Base-by-base conservation (phyloP, 345 rosid genomes). In the Clausena lansium region DNA sequence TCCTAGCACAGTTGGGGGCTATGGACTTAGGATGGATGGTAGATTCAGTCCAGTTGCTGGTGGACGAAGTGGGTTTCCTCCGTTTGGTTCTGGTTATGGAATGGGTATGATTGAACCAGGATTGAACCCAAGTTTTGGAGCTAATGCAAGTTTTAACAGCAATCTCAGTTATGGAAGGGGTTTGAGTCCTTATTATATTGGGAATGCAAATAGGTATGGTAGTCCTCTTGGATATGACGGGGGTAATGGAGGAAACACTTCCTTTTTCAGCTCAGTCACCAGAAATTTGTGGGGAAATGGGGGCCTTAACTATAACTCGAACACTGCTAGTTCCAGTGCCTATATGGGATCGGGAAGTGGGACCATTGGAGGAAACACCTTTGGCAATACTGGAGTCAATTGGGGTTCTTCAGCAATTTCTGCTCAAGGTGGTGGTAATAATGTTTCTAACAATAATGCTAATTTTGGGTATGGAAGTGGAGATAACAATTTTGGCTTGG, bases 201-300 rank as follows among this genome's bases (percentile, higher is more conserved):
- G 91, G 20, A 90, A 87, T 83, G 70, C 88, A 19, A 90, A 87
- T 84, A 87, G 89, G 76, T 83, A 79, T 75, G 83, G 76, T 81
- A 86, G 75, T 80, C 87, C 92, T 67, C 76, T 88, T 77, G 86
- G 91, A 55, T 90, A 86, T 62, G 92, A 87, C 70, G 91, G 88
- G 71, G 89, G 97, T 62, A 87, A 83, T 80, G 91, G 91, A 72
- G 90, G 94, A 60, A 92, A 80, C 78, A 73, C 86, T 78, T 92
- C 97, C 33, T 88, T 92, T 78, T 92, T 90, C 86, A 92, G 96
- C 83, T 87, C 93, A 4, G 85, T 75, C 38, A 83, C 88, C 27
- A 83, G 90, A 75, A 92, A 92, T 66, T 70, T 92, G 84, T 92
- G 91, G 97, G 94, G 92, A 73, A 87, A 83, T 78, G 94, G 96